Base-by-base conservation (phyloP, 345 rosid genomes). In the Erodium maritimum region DNA sequence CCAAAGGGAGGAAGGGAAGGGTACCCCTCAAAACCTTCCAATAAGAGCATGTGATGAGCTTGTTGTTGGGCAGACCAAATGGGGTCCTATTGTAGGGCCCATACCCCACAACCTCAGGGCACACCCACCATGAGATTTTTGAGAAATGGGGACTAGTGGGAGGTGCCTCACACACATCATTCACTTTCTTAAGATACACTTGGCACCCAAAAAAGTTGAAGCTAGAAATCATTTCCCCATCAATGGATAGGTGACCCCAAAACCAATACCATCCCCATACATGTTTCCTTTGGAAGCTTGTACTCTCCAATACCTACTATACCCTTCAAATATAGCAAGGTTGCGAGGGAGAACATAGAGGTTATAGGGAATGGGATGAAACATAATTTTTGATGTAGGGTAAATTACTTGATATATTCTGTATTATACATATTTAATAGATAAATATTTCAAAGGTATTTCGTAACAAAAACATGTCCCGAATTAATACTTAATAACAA, bases 11-110 rank as follows among this genome's bases (percentile, higher is more conserved):
- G 73, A 65, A 24, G 34, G 8, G 34, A 29, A 29, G 34, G 8
- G 8, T 29, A 56, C 55, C 68, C 75, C 71, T 61, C 58, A 67
- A 71, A 57, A 72, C 71, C 37, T 42, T 42, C 75, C 67, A 65
- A 74, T 75, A 65, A 67, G 68, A 60, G 75, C 95, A 86, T 80
- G 90, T 83, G 94, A 76, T 61, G 62, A 73, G 82, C 80, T 79
- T 75, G 72, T 60, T 69, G 76, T 75, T 71, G 82, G 85, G 64
- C 83, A 79, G 67, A 66, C 76, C 66, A 69, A 59, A 65, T 69
- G 81, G 64, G 60, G 48, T 64, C 50, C 63, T n/a, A 48, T 23
- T 56, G 64, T 74, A 60, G 79, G 89, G 50, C 77, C 87, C 78
- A 69, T 52, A 0, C 58, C 58, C 48, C 58, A 61, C 53, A 73